Percentiles rank a stretch among this genome's conserved stretches.
Conservation (phyloP, 805 yeast species). For the Spencermartinsiella europaea region DNA sequence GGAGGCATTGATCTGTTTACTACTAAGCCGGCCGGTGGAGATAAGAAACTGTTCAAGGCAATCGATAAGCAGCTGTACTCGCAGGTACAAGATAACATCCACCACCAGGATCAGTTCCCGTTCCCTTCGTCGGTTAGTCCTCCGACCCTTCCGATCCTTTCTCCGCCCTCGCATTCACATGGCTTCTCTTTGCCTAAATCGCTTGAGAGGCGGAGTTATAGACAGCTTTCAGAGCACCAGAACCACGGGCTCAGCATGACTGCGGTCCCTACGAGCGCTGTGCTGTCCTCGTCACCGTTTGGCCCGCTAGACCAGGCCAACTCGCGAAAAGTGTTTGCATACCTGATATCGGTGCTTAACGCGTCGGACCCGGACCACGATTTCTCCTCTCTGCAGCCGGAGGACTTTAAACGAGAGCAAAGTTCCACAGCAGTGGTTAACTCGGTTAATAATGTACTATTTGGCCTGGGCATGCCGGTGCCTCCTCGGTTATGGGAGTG, state of each 20-base stretch:
- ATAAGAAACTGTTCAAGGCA: conserved; percentile 80
- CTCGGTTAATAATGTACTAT: conserved; percentile 71
- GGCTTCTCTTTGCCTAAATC: conserved; percentile 1
- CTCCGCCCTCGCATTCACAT: conserved; percentile 22
- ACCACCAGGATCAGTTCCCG: conserved; percentile 1
- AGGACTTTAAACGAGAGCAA: conserved; percentile 53
- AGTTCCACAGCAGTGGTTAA: conserved; percentile 41
- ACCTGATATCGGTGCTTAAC: conserved; percentile 82
- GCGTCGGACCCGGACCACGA: conserved; percentile 96
- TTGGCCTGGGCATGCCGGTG: conserved; percentile 44
- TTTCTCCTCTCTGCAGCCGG: conserved; percentile 79
- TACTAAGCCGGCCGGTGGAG: conserved; percentile 88
- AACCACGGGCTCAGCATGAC: not conserved
- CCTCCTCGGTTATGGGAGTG: conserved; percentile 84
- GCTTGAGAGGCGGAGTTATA: not conserved
- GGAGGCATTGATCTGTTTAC: conserved; percentile 94
- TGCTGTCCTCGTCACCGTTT: conserved; percentile 53
- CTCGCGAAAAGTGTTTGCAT: conserved; percentile 84
- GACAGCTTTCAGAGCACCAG: not conserved
- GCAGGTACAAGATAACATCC: conserved; percentile 27
- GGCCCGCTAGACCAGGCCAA: conserved; percentile 87
- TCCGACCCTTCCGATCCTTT: conserved; percentile 22
- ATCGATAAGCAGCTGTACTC: conserved; percentile 74
- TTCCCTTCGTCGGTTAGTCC: conserved; percentile 19
- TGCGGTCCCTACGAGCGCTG: conserved; percentile 6